Evolutionary conservation across 495 filamentous ascomycete genomes (phyloP).

Genomic region (Oleoguttula mirabilis): DNA sequence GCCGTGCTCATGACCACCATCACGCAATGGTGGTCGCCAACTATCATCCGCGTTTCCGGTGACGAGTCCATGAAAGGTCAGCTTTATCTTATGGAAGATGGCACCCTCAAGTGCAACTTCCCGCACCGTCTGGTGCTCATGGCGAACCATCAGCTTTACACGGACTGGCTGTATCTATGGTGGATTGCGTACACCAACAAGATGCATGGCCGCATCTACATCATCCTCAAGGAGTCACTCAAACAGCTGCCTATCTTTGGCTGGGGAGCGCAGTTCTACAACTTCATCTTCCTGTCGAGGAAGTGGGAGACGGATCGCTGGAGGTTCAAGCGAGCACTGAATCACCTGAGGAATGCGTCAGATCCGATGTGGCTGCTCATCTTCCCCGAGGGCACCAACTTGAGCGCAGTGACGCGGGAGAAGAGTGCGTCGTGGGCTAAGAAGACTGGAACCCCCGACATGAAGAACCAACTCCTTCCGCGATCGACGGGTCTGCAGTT

Average conservation of each 20-base stretch:
- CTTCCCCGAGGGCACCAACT: slow-evolving; percentile 45
- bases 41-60: slow-evolving; percentile 30
- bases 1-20: slow-evolving; percentile 33
- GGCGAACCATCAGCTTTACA: slow-evolving; percentile 57
- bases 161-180: slow-evolving; percentile 83
- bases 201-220: slow-evolving; percentile 71
- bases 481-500: slow-evolving; percentile 31
- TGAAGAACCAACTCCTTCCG: slow-evolving; percentile 34
- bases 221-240: slow-evolving; percentile 73
- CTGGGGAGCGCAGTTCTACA: slow-evolving; percentile 66
- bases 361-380: slow-evolving; percentile 80
- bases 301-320: slow-evolving; percentile 68
- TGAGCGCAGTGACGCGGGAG: slow-evolving; percentile 25
- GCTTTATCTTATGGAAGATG: slow-evolving; percentile 28
- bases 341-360: slow-evolving; percentile 45
- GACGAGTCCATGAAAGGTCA: slow-evolving; percentile 32
- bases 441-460: slow-evolving; percentile 30
- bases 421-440: slow-evolving; percentile 29
- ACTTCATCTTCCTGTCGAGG: slow-evolving; percentile 73
- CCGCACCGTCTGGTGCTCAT: slow-evolving; percentile 31
- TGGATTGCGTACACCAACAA: slow-evolving; percentile 65
- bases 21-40: slow-evolving; percentile 34
- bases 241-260: slow-evolving; percentile 66
- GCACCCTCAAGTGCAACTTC: slow-evolving; percentile 31
- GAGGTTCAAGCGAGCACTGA: slow-evolving; percentile 52